These are phyloP conservation scores for Tetrahymena elliotti DNA, from an alignment of 73 alveolate species.

Conservation along the genomic window DNA sequence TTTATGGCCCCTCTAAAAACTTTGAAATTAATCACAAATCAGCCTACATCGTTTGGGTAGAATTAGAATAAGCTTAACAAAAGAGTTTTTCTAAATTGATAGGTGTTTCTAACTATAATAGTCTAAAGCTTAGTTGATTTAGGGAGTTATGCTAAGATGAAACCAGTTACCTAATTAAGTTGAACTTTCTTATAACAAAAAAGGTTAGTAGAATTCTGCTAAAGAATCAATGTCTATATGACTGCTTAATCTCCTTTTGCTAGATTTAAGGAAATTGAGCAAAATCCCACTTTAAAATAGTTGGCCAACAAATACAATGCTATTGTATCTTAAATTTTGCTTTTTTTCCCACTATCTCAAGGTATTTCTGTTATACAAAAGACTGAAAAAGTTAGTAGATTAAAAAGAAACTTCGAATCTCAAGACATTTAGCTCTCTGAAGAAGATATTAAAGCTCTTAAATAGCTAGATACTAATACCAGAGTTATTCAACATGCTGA, in stretches of 20 bases:
- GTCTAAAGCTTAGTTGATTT: slow-evolving; percentile 47
- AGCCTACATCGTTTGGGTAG: slow-evolving; percentile 58
- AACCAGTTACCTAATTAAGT: slow-evolving; percentile 70
- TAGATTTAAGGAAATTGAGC: slow-evolving; percentile 21
- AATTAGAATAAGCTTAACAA: slow-evolving; percentile 54
- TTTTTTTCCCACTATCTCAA: slow-evolving; percentile 62
- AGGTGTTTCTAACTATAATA: slow-evolving; percentile 69
- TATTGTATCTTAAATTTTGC: slow-evolving; percentile 55
- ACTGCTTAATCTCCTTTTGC: slow-evolving; percentile 67
- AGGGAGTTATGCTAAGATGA: slow-evolving; percentile 48
- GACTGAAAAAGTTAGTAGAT: slow-evolving; percentile 52
- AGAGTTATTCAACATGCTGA: background rate
- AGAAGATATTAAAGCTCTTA: background rate
- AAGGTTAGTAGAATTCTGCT: slow-evolving; percentile 37
- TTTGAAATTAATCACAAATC: slow-evolving; percentile 27
- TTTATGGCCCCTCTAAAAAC: slow-evolving; percentile 10
- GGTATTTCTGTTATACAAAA: slow-evolving; percentile 66
- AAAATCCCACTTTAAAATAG: slow-evolving; percentile 31
- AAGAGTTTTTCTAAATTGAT: slow-evolving; percentile 53
- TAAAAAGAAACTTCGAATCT: slow-evolving; percentile 50
- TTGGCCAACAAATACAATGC: slow-evolving; percentile 57
- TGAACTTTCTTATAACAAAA: slow-evolving; percentile 48
- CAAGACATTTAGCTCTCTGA: background rate
- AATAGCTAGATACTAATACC: background rate
- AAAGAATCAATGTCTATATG: slow-evolving; percentile 32